phyloP scores from a whole-genome alignment of 495 filamentous ascomycete species.

The Polyplosphaeria fusca region DNA sequence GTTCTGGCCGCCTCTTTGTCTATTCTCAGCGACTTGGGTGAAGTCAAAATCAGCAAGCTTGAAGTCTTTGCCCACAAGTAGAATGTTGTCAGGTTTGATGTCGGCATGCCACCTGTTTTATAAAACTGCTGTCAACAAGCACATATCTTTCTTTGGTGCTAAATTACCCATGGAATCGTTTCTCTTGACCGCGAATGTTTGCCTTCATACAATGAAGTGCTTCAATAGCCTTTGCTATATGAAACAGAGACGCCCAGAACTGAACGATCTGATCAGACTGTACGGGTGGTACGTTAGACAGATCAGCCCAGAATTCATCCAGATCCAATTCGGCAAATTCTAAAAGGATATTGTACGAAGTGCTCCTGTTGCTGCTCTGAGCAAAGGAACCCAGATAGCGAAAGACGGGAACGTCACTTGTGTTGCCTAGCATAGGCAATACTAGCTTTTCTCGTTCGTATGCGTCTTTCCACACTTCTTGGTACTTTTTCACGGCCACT shows the following conservation, averaged over 20 bases:
- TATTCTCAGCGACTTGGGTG: constrained; percentile 36
- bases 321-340: constrained; percentile 44
- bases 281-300: neutral
- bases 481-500: constrained; percentile 41
- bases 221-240: constrained; percentile 39
- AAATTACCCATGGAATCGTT: no score
- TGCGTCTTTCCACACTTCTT: constrained; percentile 15
- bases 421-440: constrained; percentile 30
- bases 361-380: neutral
- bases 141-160: no score
- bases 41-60: constrained; percentile 46
- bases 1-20: constrained; percentile 14
- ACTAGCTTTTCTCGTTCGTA: constrained; percentile 38
- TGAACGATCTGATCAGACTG: constrained; percentile 1
- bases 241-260: constrained; percentile 44
- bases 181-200: no score
- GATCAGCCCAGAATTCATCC: constrained; percentile 38
- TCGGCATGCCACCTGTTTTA: constrained; percentile 42
- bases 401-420: constrained; percentile 34
- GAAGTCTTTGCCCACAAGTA: constrained; percentile 40
- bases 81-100: constrained; percentile 46
- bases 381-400: constrained; percentile 35
- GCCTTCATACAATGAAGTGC: constrained; percentile 39
- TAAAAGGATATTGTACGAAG: constrained; percentile 39
- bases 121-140: no score